Conservation (phyloP, 2,329 filamentous ascomycete species). For the Colletotrichum lindemuthianum region DNA sequence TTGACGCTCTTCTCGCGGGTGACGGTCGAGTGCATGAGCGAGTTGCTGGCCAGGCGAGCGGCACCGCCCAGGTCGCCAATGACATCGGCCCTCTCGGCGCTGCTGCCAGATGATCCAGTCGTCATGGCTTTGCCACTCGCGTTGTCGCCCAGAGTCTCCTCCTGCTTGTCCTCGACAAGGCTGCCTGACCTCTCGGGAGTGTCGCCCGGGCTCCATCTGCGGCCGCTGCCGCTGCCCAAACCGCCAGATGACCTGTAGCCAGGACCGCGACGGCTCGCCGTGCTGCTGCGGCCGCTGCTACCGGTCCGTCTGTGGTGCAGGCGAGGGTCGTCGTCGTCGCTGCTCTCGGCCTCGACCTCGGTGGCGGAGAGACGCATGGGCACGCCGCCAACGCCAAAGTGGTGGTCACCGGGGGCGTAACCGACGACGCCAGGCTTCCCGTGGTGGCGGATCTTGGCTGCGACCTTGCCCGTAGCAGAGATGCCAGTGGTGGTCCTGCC, state of each 20-base stretch:
- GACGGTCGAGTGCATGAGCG: constrained; percentile 64
- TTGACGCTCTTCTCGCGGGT: constrained; percentile 73
- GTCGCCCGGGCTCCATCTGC: constrained; percentile 63
- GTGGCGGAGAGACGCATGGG: constrained; percentile 94
- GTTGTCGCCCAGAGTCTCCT: constrained; percentile 47
- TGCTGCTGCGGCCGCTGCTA: constrained; percentile 77
- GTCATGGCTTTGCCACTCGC: constrained; percentile 61
- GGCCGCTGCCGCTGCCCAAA: constrained; percentile 50
- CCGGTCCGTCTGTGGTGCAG: constrained; percentile 76
- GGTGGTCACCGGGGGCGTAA: constrained; percentile 81
- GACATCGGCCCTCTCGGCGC: constrained; percentile 69
- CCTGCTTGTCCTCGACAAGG: constrained; percentile 54
- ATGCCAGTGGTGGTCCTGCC: constrained; percentile 71
- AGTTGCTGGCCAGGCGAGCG: constrained; percentile 66
- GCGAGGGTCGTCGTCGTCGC: constrained; percentile 75
- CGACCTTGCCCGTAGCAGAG: constrained; percentile 71
- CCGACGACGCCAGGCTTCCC: constrained; percentile 81
- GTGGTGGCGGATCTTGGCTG: constrained; percentile 89
- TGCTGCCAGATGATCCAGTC: constrained; percentile 63
- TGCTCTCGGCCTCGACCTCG: constrained; percentile 90
- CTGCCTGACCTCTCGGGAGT: constrained; percentile 67
- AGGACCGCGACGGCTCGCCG: constrained; percentile 60
- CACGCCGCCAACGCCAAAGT: constrained; percentile 80
- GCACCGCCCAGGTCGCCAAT: constrained; percentile 64
- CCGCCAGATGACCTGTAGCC: constrained; percentile 63